Conservation (phyloP, 192 early-diverging fungal species). For the Gigaspora rosea region DNA sequence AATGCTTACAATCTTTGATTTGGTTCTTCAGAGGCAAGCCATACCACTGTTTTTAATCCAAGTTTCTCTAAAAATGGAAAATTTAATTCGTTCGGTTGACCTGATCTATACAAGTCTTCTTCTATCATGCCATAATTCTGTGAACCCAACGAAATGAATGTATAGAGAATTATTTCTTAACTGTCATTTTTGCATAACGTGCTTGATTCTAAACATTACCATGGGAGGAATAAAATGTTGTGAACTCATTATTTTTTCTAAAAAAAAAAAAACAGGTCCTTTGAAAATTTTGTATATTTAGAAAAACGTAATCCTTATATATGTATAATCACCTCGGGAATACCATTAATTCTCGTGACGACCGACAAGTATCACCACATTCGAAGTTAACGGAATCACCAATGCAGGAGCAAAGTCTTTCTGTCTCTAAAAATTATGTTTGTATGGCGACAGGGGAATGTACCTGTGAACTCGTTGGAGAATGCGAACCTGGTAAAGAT, state of each 20-base stretch:
- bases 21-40: constrained; percentile 96
- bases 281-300: no score
- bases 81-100: constrained; percentile 98
- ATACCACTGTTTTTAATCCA: constrained; percentile 90
- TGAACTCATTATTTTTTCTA: constrained; percentile 50
- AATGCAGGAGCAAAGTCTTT: no score
- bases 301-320: no score
- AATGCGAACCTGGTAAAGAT: no score
- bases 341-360: no score
- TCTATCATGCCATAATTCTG: constrained; percentile 99
- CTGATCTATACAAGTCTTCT: constrained; percentile 93
- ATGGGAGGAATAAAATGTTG: constrained; percentile 80
- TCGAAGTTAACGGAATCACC: no score
- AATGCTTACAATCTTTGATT: constrained; percentile 82
- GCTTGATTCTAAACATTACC: constrained; percentile 42
- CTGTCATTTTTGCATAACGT: background rate
- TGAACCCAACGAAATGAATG: background rate
- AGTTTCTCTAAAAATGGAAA: constrained; percentile 98
- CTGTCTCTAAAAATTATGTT: no score
- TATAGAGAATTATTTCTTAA: background rate
- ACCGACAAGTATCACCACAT: no score
- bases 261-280: no score
- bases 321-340: no score
- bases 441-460: no score
- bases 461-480: no score